Conservation (phyloP, 805 yeast genomes). For the Kodamaea kaohsiungensis region DNA sequence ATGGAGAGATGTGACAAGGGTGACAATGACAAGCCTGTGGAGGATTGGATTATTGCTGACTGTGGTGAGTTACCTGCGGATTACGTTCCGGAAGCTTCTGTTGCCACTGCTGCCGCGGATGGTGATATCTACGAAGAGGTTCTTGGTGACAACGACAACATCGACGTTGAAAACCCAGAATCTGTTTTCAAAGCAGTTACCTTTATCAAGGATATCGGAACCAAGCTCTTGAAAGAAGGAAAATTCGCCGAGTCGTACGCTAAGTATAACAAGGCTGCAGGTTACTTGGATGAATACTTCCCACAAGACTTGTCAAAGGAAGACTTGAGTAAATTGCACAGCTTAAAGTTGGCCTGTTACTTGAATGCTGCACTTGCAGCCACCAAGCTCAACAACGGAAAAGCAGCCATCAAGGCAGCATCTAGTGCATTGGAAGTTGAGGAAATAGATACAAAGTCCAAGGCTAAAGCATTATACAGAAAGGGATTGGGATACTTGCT, state of each 20-base stretch:
- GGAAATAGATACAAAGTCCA: slow-evolving; percentile 59
- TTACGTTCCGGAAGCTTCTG: slow-evolving; percentile 49
- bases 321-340: slow-evolving; percentile 49
- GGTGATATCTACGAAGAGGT: slow-evolving; percentile 79
- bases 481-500: slow-evolving; percentile 73
- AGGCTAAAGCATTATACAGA: slow-evolving; percentile 85
- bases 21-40: slow-evolving; percentile 66
- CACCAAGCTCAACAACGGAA: slow-evolving; percentile 58
- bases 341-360: slow-evolving; percentile 61
- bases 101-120: slow-evolving; percentile 55
- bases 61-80: slow-evolving; percentile 77
- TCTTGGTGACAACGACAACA: slow-evolving; percentile 69
- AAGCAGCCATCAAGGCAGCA: slow-evolving; percentile 58
- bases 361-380: slow-evolving; percentile 77
- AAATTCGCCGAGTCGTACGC: slow-evolving; percentile 55
- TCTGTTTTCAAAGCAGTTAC: slow-evolving; percentile 67
- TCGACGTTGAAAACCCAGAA: slow-evolving; percentile 60
- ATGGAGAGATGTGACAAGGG: slow-evolving; percentile 73
- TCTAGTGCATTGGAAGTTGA: slow-evolving; percentile 66
- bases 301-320: slow-evolving; percentile 67
- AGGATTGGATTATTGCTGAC: slow-evolving; percentile 69
- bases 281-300: slow-evolving; percentile 68
- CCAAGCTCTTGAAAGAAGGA: slow-evolving; percentile 68
- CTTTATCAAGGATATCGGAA: slow-evolving; percentile 74
- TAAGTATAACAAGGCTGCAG: slow-evolving; percentile 74